Conservation (phyloP, 2,329 filamentous ascomycete genomes). For the Penicillium hordei region DNA sequence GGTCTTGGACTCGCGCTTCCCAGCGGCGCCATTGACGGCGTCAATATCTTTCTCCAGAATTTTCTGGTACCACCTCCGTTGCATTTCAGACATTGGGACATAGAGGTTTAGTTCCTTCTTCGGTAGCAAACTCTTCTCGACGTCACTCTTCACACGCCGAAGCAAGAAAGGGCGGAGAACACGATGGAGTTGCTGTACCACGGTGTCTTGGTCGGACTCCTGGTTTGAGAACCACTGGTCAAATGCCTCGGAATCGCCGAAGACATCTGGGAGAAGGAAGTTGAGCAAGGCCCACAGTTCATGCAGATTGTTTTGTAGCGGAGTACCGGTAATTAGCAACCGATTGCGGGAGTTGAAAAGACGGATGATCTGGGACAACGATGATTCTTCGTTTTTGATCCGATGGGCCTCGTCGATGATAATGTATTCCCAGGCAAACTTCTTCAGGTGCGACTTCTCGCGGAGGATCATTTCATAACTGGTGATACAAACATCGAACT, state of each 20-base stretch:
- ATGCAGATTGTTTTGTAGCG: constrained; percentile 95
- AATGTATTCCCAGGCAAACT: constrained; percentile 99
- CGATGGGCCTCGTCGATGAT: constrained; percentile 98
- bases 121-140: constrained; percentile 93
- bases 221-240: constrained; percentile 97
- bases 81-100: constrained; percentile 98
- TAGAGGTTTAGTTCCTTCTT: constrained; percentile 98
- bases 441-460: constrained; percentile 91
- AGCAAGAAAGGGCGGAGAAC: constrained; percentile 91
- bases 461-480: constrained; percentile 99
- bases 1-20: constrained; percentile 97
- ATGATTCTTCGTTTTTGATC: constrained; percentile 99
- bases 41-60: constrained; percentile 99
- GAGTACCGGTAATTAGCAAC: constrained; percentile 92
- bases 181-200: constrained; percentile 92
- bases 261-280: constrained; percentile 96
- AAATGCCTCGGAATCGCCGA: constrained; percentile 93
- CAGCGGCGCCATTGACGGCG: constrained; percentile 92
- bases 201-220: constrained; percentile 85
- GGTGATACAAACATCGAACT: constrained; percentile 97
- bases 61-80: constrained; percentile 98
- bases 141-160: constrained; percentile 93
- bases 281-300: constrained; percentile 97
- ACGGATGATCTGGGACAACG: constrained; percentile 91
- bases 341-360: constrained; percentile 95